These are phyloP conservation scores for Nigrograna mackinnonii DNA, from an alignment of 2,329 filamentous ascomycete species.

Conservation along the genomic window DNA sequence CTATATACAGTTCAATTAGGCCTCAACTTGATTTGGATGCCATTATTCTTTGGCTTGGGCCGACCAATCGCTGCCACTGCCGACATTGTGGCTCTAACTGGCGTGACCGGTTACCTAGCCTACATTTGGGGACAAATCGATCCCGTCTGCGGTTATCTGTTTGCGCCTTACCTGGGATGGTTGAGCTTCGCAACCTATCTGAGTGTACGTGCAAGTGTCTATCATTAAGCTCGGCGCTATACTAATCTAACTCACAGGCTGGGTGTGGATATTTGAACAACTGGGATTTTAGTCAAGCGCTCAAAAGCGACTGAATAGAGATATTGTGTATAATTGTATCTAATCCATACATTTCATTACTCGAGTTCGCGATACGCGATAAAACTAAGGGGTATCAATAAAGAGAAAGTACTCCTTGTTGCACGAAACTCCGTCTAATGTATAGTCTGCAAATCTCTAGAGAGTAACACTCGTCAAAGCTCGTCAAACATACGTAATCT, in stretches of 20 bases:
- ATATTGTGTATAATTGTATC: no score
- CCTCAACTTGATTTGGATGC: slow-evolving; percentile 88
- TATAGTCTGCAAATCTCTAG: no score
- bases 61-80: slow-evolving; percentile 73
- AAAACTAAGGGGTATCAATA: no score
- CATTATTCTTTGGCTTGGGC: slow-evolving; percentile 83
- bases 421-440: no score
- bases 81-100: slow-evolving; percentile 75
- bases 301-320: no score
- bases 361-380: no score
- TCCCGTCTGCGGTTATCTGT: slow-evolving; percentile 69
- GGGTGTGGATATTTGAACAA: slow-evolving; percentile 44
- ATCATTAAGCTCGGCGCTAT: background rate
- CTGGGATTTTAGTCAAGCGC: slow-evolving; percentile 38
- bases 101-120: slow-evolving; percentile 72
- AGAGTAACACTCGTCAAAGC: slow-evolving; percentile 12
- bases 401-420: no score
- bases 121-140: slow-evolving; percentile 79
- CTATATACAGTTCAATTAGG: slow-evolving; percentile 86
- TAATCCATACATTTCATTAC: no score
- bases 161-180: slow-evolving; percentile 86
- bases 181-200: slow-evolving; percentile 86
- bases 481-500: slow-evolving; percentile 22
- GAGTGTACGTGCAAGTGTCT: slow-evolving; percentile 52
- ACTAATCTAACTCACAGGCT: no score